A percentile compares a stretch with the other conserved stretches of the same genome.
Evolutionary conservation across 1,284 basidiomycete species (phyloP).

Genomic region (Singerocomus inundabilis): DNA sequence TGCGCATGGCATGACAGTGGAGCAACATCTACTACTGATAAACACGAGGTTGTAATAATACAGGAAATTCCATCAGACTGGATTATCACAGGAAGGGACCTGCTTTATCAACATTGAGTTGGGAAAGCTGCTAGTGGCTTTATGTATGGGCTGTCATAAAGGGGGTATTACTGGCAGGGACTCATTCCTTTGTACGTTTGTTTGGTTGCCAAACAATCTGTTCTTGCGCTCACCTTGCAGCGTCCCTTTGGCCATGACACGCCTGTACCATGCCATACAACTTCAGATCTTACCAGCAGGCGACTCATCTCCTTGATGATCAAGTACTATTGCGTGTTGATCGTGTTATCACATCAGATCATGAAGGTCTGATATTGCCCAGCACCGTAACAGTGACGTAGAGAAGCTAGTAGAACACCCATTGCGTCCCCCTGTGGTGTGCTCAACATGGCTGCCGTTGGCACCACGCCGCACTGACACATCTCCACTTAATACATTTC

Average conservation of each 20-base stretch:
- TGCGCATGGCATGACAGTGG: slow-evolving; percentile 26
- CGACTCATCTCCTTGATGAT: slow-evolving; percentile 1
- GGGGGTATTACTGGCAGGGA: background rate
- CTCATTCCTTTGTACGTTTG: slow-evolving; percentile 18
- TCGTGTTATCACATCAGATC: slow-evolving; percentile 29
- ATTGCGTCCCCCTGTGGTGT: background rate
- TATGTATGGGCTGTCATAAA: background rate
- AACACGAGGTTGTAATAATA: slow-evolving; percentile 22
- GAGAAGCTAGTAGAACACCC: slow-evolving; percentile 16
- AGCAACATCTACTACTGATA: slow-evolving; percentile 18
- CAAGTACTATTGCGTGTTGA: background rate
- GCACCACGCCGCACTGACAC: slow-evolving; percentile 6
- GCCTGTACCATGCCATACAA: slow-evolving; percentile 19
- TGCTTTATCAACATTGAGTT: slow-evolving; percentile 5
- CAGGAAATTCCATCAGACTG: slow-evolving; percentile 2
- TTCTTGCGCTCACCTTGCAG: background rate
- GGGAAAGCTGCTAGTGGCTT: slow-evolving; percentile 22
- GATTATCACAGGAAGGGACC: background rate
- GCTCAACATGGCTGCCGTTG: background rate
- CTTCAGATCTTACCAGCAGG: slow-evolving; percentile 4
- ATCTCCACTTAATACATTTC: slow-evolving; percentile 10
- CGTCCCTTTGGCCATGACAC: slow-evolving; percentile 17
- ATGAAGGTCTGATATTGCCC: slow-evolving; percentile 16
- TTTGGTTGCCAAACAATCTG: slow-evolving; percentile 14
- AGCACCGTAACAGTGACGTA: slow-evolving; percentile 7